phyloP scores from a whole-genome alignment of 768 basidiomycete genomes.

The Amanita inopinata region DNA sequence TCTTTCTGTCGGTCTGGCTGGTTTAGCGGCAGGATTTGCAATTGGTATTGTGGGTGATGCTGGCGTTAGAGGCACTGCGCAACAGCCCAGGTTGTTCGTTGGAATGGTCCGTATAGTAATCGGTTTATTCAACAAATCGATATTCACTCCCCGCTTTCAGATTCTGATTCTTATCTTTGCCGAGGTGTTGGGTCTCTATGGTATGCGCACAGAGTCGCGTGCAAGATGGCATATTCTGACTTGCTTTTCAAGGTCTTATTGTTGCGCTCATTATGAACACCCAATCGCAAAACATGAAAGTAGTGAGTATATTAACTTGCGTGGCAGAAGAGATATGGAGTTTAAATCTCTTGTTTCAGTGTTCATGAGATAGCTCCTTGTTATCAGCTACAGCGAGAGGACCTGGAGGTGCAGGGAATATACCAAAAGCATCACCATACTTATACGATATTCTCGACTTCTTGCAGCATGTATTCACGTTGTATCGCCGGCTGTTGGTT shows the following conservation, averaged over 20 bases:
- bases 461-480: neutral
- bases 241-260: slow-evolving; percentile 50
- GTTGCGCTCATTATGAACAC: slow-evolving; percentile 97
- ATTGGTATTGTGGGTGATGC: slow-evolving; percentile 99
- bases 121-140: neutral
- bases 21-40: slow-evolving; percentile 95
- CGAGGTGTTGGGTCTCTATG: slow-evolving; percentile 89
- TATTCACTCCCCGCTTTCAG: slow-evolving; percentile 24
- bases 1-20: slow-evolving; percentile 85
- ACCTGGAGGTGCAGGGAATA: neutral
- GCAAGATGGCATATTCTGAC: slow-evolving; percentile 6
- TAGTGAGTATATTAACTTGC: slow-evolving; percentile 9
- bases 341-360: neutral
- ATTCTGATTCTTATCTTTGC: slow-evolving; percentile 98
- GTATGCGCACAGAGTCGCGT: slow-evolving; percentile 22
- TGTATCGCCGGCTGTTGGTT: neutral
- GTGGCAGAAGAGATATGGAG: neutral
- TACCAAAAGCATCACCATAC: neutral
- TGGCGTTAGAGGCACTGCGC: slow-evolving; percentile 95
- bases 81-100: slow-evolving; percentile 90
- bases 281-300: slow-evolving; percentile 34
- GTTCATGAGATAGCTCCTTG: neutral
- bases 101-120: slow-evolving; percentile 59
- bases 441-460: neutral
- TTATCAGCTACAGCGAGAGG: neutral